Base-by-base conservation (phyloP, 495 filamentous ascomycete species). In the Penicillium maclennaniae region DNA sequence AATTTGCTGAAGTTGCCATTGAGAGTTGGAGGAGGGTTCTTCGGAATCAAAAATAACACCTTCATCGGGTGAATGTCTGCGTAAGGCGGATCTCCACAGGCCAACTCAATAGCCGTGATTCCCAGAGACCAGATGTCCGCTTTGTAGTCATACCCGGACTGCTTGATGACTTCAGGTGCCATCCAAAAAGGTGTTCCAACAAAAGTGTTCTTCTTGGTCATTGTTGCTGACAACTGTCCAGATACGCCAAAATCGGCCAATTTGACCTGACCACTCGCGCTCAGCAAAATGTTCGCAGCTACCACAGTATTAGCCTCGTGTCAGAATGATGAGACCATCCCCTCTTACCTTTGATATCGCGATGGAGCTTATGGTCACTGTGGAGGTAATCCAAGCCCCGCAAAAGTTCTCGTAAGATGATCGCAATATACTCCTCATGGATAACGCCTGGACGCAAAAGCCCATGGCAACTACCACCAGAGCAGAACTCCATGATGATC, bases 171-270 rank as follows among this genome's bases (percentile, higher is more conserved):
- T 69, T 98, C 93, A 8, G 93, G 93, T 5, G 93, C 93, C 93
- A 98, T 98, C 93, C 93, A 98, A 71, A 97, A 98, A 0, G 93
- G 93, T 2, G 93, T 97, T 14, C 93, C 93, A 20, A 98, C 93
- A 66, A 98, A 98, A 0, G 93, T 98, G 63, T 97, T 98, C 70
- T 96, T 96, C 73, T 97, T 96, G 21, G 95, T 96, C 89, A 97
- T 97, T n/a, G 93, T 97, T 2, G 91, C 90, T 20, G 92, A 92
- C n/a, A 98, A 78, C 63, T 98, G 93, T 14, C 92, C 91, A 20
- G 92, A 96, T 15, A 98, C 93, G 41, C 93, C 93, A 72, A 98
- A 98, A 70, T 98, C 93, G 8, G 93, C 93, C 51, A 98, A 75
- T 68, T 98, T 98, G 50, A 98, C 93, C 69, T 97, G 91, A 5